These are phyloP conservation scores for Mycothermus thermophilus DNA, from an alignment of 495 filamentous ascomycete species.

Conservation along the genomic window DNA sequence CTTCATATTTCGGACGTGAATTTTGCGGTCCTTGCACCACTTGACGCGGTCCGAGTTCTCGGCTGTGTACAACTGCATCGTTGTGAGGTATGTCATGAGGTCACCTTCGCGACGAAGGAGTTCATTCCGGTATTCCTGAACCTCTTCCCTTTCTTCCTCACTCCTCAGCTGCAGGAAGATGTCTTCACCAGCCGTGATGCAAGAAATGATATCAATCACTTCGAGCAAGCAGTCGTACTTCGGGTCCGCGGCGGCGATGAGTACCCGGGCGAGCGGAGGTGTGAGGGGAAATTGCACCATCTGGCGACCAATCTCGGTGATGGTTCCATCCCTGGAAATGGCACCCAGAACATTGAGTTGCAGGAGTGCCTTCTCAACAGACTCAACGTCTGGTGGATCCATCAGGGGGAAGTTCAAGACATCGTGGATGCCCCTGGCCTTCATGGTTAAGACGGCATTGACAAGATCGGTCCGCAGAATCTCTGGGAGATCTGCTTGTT, in stretches of 20 bases:
- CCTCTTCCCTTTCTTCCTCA: conserved; percentile 69
- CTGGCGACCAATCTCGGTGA: conserved; percentile 58
- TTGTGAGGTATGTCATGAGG: conserved; percentile 70
- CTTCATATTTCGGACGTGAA: conserved; percentile 73
- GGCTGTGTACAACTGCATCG: conserved; percentile 66
- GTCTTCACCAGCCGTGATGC: conserved; percentile 70
- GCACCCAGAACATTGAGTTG: conserved; percentile 69
- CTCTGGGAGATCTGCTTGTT: conserved; percentile 69
- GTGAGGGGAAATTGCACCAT: conserved; percentile 76
- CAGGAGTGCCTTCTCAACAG: conserved; percentile 70
- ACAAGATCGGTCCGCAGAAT: conserved; percentile 82
- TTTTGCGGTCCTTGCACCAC: conserved; percentile 66
- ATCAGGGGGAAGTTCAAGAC: conserved; percentile 75
- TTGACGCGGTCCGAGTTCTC: conserved; percentile 58
- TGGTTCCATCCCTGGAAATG: conserved; percentile 53
- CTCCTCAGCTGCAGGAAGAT: conserved; percentile 69
- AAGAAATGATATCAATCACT: conserved; percentile 82
- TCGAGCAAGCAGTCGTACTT: conserved; percentile 61
- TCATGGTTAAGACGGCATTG: conserved; percentile 81
- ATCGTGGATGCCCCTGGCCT: conserved; percentile 76
- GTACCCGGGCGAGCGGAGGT: conserved; percentile 64
- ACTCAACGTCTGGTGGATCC: conserved; percentile 61
- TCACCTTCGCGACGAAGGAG: conserved; percentile 76
- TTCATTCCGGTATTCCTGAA: conserved; percentile 56
- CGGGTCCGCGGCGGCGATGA: conserved; percentile 63